These are phyloP conservation scores for Chaetoceros muelleri DNA, from an alignment of 108 stramenopile genomes.

Conservation along the genomic window DNA sequence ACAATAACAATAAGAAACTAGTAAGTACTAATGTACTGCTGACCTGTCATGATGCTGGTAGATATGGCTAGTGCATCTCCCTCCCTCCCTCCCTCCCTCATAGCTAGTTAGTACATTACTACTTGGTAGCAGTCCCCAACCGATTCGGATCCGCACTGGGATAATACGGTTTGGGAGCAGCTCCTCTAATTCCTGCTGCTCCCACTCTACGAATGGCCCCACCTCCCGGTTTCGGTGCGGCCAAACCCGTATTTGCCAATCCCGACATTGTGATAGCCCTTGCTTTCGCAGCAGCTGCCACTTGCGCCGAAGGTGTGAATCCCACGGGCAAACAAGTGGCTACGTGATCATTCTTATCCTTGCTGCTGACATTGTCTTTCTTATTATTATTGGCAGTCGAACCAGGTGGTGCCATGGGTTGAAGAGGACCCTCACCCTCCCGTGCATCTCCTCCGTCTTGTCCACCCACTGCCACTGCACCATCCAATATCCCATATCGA, in stretches of 20 bases:
- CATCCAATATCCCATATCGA: too few species aligned
- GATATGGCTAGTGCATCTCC: too few species aligned
- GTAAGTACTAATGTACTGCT: too few species aligned
- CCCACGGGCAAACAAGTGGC: constrained; percentile 15
- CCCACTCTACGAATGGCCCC: constrained; percentile 56
- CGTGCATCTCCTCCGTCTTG: constrained; percentile 20
- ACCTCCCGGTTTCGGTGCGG: constrained; percentile 57
- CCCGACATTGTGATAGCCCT: constrained; percentile 5
- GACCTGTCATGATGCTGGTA: too few species aligned
- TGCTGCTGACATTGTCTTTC: background rate
- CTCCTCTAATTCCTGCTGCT: constrained; percentile 18
- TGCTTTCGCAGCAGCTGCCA: constrained; percentile 42
- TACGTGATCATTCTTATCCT: background rate
- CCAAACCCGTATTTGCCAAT: constrained; percentile 3
- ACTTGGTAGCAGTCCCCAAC: constrained; percentile 37
- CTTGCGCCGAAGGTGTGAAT: constrained; percentile 26
- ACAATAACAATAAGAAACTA: too few species aligned
- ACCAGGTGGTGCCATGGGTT: constrained; percentile 32
- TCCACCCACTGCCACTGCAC: background rate
- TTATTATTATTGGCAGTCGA: constrained; percentile 14
- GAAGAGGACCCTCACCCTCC: constrained; percentile 15
- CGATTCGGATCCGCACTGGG: constrained; percentile 69
- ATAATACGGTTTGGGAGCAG: constrained; percentile 65
- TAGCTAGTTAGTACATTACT: too few species aligned
- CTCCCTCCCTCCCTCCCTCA: too few species aligned